Percentiles rank a stretch among this genome's conserved stretches.
These are phyloP conservation scores for Solanum tarapatanum DNA, from an alignment of 257 asterid genomes.

Conservation along the genomic window DNA sequence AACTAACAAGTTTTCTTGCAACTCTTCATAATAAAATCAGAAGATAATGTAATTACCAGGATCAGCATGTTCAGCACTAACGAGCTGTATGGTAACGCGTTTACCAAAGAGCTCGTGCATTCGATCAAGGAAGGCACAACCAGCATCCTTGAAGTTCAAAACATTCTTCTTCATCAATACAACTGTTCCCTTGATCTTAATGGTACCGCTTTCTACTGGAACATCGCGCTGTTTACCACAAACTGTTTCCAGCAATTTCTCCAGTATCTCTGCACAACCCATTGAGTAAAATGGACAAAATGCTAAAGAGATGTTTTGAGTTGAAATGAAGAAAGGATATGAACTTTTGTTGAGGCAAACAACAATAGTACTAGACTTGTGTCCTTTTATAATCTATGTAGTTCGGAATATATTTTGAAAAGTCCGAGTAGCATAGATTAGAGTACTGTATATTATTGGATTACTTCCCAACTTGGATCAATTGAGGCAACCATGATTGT, in stretches of 20 bases:
- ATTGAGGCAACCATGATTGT: neutral
- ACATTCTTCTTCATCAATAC: slow-evolving; percentile 59
- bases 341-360: neutral
- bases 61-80: slow-evolving; percentile 34
- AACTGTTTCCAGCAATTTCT: neutral
- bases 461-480: neutral
- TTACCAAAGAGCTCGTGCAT: slow-evolving; percentile 43
- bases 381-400: neutral
- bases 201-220: neutral
- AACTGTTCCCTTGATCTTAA: slow-evolving; percentile 47
- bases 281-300: neutral
- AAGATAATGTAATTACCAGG: slow-evolving; percentile 19
- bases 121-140: slow-evolving; percentile 47
- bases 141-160: slow-evolving; percentile 34
- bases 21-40: neutral
- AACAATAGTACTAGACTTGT: neutral
- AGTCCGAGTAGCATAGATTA: neutral
- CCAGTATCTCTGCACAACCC: slow-evolving; percentile 6
- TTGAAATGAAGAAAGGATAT: neutral
- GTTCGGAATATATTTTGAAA: rapidly evolving
- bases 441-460: neutral
- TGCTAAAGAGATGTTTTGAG: neutral
- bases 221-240: neutral
- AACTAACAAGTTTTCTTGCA: neutral
- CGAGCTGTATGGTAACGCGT: slow-evolving; percentile 54